Base-by-base conservation (phyloP, 495 filamentous ascomycete genomes). In the Daldinia caldariorum region DNA sequence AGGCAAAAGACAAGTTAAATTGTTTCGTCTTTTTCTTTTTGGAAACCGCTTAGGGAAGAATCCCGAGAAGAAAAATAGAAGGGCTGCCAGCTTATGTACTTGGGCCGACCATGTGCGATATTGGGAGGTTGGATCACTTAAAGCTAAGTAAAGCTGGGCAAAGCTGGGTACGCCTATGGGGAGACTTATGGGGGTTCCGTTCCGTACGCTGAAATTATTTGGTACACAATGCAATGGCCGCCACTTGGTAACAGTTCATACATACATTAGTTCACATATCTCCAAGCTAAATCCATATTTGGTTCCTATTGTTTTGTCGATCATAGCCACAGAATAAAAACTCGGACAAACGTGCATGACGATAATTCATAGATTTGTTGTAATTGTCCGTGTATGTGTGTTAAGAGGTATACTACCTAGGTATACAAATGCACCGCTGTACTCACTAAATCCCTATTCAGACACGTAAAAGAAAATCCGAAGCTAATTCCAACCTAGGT, bases 361-460 rank as follows among this genome's bases (percentile, higher is more conserved):
- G 7, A 51, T 53, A 12, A 35, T 58, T 41, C 20, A 26, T 39
- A 29, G 1, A 10, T 59, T 38, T 43, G 26, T 26, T 26, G 26
- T 43, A 45, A 6, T 43, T 32, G 37, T 47, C 43, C 43, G 20
- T 59, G 45, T 22, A 59, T 41, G 18, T 3, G 26, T 26, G 26
- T 26, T 26, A 26, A 3, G 26, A 26, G 26, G 26, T 67, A 68
- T 67, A 71, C n/a, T n/a, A n/a, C n/a, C n/a, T n/a, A n/a, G n/a
- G n/a, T 67, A 63, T 71, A 67, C 57, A 72, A 68, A 68, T 34
- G n/a, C 61, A 72, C 29, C 70, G 70, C 70, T 49, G 9, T 65
- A 29, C 63, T 47, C 56, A 50, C 64, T 65, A 32, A 35, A 68
- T 38, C 47, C 49, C 14, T 32, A 18, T 54, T 49, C 37, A 39